phyloP scores from a whole-genome alignment of 768 basidiomycete species.

The Tulasnella calospora region DNA sequence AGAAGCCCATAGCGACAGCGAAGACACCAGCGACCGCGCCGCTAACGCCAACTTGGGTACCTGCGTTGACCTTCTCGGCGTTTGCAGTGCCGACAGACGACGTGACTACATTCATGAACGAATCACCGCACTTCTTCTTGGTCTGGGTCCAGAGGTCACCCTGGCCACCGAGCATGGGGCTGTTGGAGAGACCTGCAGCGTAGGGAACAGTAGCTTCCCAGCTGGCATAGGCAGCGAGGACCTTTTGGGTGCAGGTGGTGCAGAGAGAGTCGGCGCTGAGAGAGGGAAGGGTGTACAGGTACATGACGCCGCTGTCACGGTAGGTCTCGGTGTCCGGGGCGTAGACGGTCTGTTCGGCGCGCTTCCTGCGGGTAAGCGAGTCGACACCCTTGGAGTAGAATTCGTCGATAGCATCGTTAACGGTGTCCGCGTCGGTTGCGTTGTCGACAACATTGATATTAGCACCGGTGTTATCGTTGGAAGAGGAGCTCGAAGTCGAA shows the following conservation, averaged over 20 bases:
- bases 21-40: neutral
- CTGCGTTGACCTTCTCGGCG: neutral
- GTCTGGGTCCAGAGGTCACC: slow-evolving; percentile 58
- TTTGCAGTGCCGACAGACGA: neutral
- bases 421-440: slow-evolving; percentile 27
- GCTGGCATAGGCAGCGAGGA: slow-evolving; percentile 69
- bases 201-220: slow-evolving; percentile 71
- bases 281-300: slow-evolving; percentile 66
- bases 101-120: slow-evolving; percentile 52
- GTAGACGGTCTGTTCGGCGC: slow-evolving; percentile 16
- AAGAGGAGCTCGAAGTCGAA: slow-evolving; percentile 25
- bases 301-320: slow-evolving; percentile 49
- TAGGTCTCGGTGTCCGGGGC: slow-evolving; percentile 48
- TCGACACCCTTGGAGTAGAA: slow-evolving; percentile 17
- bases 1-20: slow-evolving; percentile 1
- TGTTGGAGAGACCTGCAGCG: slow-evolving; percentile 63
- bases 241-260: slow-evolving; percentile 71
- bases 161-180: slow-evolving; percentile 64
- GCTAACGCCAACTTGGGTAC: neutral
- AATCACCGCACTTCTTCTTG: slow-evolving; percentile 56
- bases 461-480: slow-evolving; percentile 35
- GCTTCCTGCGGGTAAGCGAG: slow-evolving; percentile 29
- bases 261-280: slow-evolving; percentile 57
- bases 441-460: slow-evolving; percentile 35
- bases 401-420: slow-evolving; percentile 31